A percentile compares a stretch with the other conserved stretches of the same genome.
Conservation (phyloP, 305 asterid genomes). For the Fraxinus angustifolia region DNA sequence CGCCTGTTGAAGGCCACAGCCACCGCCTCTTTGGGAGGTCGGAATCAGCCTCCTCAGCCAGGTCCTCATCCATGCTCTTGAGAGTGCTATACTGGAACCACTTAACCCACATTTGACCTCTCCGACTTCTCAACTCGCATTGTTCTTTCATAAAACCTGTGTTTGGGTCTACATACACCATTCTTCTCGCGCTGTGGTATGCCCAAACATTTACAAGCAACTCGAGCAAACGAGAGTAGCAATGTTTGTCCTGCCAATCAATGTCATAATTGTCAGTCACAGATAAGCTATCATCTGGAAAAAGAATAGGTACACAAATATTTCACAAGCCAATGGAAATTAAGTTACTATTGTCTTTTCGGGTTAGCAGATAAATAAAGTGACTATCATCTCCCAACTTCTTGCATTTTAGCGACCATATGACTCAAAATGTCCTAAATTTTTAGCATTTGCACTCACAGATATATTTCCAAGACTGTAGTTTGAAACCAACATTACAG, state of each 20-base stretch:
- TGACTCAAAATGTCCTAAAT: background rate
- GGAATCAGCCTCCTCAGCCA: slow-evolving; percentile 70
- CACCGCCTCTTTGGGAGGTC: slow-evolving; percentile 59
- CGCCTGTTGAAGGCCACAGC: slow-evolving; percentile 94
- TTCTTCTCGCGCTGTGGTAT: slow-evolving; percentile 86
- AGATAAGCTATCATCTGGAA: background rate
- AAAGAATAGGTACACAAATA: background rate
- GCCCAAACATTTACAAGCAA: slow-evolving; percentile 95
- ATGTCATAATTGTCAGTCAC: background rate
- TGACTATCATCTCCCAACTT: background rate
- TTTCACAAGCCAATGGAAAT: background rate
- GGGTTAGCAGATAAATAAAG: background rate
- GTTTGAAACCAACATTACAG: background rate
- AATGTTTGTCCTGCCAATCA: slow-evolving; percentile 74
- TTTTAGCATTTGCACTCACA: background rate
- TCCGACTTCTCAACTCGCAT: slow-evolving; percentile 52
- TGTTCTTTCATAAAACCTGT: slow-evolving; percentile 83
- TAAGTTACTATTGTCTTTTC: background rate
- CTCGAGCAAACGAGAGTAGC: slow-evolving; percentile 87
- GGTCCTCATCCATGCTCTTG: slow-evolving; percentile 90
- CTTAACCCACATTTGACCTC: slow-evolving; percentile 84
- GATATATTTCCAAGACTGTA: background rate
- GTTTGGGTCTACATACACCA: slow-evolving; percentile 71
- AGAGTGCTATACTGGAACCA: slow-evolving; percentile 76
- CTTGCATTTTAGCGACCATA: background rate